Evolutionary conservation across 805 yeast species (phyloP), one percentile per base, ranked within the genome.

Genomic region (Candida pini): DNA sequence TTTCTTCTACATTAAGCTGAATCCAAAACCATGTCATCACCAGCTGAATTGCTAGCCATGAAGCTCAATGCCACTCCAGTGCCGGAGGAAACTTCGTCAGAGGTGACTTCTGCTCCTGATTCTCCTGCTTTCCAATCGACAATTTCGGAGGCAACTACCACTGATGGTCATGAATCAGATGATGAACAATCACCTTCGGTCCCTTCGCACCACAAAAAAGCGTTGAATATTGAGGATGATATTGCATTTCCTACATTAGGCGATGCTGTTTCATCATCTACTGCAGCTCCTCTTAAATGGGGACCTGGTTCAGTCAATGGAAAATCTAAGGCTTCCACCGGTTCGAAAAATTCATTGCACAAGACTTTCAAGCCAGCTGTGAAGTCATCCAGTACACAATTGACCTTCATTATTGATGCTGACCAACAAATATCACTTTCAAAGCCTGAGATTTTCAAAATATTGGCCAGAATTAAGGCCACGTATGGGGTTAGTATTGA

Each of bases 401-500:
- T 84, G 49, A 83, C 88, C 6, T 85, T 89, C 54, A 72, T 85
- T 32, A 71, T 89, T 50, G 80, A 75, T 49, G 71, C 74, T 36
- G 78, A 76, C 35, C 80, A 81, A 43, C 90, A 84, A 55, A 59
- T 78, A 53, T 69, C 73, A 35, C 69, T 81, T 19, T 58, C 72
- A 30, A 78, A 79, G 48, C 68, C 77, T 16, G 92, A 83, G 47
- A 75, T 84, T 41, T 69, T 79, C 49, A 79, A 79, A 53, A 72
- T 85, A 42, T 64, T 87, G 43, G 67, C 73, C 31, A 63, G 72
- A 31, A 72, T 85, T 50, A 81, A 81, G 60, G 62, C 75, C 39
- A 60, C 66, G 23, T 69, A 78, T 41, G 63, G 69, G 30, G 84
- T 88, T 36, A 74, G 76, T 41, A 76, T 88, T 42, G 96, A 88